Evolutionary conservation across 2,329 filamentous ascomycete genomes (phyloP).

Genomic region (Ceratocystis smalleyi): DNA sequence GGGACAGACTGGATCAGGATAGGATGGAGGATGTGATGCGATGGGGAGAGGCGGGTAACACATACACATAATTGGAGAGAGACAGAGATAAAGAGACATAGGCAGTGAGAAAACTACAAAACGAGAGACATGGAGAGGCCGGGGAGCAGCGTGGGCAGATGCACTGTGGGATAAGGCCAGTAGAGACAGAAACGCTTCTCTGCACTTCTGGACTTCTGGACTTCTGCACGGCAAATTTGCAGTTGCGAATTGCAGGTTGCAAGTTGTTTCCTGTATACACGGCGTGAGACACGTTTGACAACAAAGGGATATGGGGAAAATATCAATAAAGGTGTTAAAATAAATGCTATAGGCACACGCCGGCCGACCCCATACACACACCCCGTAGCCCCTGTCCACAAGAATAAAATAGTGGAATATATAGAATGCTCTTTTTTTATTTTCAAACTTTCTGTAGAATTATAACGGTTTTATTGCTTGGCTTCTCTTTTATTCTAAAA

Average conservation of each 20-base stretch:
- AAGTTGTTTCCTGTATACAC: neutral
- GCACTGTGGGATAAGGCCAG: neutral
- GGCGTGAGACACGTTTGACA: neutral
- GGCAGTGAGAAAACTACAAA: neutral
- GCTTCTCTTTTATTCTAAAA: neutral
- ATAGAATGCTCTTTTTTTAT: neutral
- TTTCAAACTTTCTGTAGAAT: too few species aligned
- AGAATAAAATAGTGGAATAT: neutral
- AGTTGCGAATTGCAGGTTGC: neutral
- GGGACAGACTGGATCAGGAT: neutral
- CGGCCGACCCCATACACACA: neutral
- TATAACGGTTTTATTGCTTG: too few species aligned
- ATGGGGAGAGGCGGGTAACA: neutral
- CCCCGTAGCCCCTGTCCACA: neutral
- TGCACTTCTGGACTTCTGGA: neutral
- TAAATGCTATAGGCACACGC: neutral
- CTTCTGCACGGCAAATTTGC: neutral
- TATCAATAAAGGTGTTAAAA: neutral
- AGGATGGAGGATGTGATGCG: neutral
- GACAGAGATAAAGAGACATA: neutral
- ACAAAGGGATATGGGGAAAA: neutral
- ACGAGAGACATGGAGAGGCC: neutral
- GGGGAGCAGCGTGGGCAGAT: neutral
- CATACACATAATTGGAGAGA: neutral
- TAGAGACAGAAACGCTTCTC: neutral